Base-by-base conservation (phyloP, 805 yeast genomes). In the Metschnikowia orientalis region DNA sequence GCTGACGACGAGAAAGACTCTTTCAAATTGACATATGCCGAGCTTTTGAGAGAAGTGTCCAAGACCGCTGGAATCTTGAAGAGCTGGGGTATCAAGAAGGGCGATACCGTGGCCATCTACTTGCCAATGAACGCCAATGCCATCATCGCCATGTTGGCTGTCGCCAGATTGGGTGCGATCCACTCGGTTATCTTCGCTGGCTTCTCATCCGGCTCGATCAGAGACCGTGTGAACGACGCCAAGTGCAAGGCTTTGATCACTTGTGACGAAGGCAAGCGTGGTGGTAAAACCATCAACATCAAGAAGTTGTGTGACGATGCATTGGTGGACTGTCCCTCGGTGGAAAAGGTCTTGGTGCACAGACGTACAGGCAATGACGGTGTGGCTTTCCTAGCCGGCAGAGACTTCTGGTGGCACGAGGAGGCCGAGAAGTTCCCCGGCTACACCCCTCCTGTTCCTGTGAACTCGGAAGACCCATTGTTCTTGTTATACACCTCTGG, bases 141-240 rank as follows among this genome's bases (percentile, higher is more conserved):
- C 23, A 61, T 84, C 32, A 66, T 81, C 37, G 76, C 92, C 17
- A 61, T 84, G 67, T 62, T 84, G 59, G 94, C 95, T 16, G 81
- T 83, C 51, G 73, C 76, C 25, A 71, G 95, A 60, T 66, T 84
- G 42, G 94, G 95, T 50, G 95, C 94, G 9, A 67, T 83, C 40
- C 95, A 84, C 58, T 81, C 90, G 2, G 92, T 83, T 22, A 81
- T 84, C 19, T 84, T 84, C 64, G 94, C 94, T 18, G 95, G 95
- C 5, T 84, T 84, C 59, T 75, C 83, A 6, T 71, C 86, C 23
- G 80, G 80, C 37, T 79, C 87, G 8, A 65, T 81, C 42, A 67
- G 75, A 40, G 90, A 81, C 58, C 72, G 90, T 47, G 77, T 81
- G 52, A 70, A 67, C 45, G 85, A 81, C 51, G 92, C 89, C 23